A percentile compares a stretch with the other conserved stretches of the same genome.
Conservation (phyloP, 2,329 filamentous ascomycete species). For the Pseudogymnoascus verrucosus region DNA sequence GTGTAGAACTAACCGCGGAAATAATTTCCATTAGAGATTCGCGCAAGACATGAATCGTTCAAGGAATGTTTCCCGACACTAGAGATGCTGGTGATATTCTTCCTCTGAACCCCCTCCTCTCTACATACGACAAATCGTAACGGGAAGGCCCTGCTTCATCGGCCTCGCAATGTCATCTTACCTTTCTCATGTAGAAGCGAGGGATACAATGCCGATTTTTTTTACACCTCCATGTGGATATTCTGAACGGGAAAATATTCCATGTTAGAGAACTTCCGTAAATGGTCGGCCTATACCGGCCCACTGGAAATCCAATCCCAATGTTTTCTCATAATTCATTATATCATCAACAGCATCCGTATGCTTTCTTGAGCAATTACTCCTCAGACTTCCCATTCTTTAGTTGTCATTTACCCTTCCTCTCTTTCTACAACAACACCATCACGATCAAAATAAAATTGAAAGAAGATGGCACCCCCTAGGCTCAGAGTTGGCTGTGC, state of each 20-base stretch:
- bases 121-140: not conserved
- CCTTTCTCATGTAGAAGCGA: not conserved
- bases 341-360: not conserved
- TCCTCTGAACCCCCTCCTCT: not conserved
- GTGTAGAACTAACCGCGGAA: not conserved
- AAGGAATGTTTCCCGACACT: not conserved
- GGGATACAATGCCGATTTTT: not conserved
- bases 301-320: not conserved
- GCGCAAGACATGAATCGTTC: not conserved
- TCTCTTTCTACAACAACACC: not conserved
- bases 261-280: not conserved
- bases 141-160: not conserved
- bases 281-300: not conserved
- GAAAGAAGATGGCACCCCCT: not conserved
- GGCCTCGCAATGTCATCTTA: not conserved
- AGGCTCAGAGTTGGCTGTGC: constrained; percentile 39
- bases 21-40: not conserved
- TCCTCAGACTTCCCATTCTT: not conserved
- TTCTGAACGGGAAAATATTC: not conserved
- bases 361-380: not conserved
- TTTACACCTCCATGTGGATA: not conserved
- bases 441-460: not conserved
- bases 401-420: not conserved
- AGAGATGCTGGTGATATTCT: not conserved
- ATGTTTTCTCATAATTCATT: not conserved